Conservation (phyloP, 2,329 filamentous ascomycete species). For the Ophiostoma quercus region DNA sequence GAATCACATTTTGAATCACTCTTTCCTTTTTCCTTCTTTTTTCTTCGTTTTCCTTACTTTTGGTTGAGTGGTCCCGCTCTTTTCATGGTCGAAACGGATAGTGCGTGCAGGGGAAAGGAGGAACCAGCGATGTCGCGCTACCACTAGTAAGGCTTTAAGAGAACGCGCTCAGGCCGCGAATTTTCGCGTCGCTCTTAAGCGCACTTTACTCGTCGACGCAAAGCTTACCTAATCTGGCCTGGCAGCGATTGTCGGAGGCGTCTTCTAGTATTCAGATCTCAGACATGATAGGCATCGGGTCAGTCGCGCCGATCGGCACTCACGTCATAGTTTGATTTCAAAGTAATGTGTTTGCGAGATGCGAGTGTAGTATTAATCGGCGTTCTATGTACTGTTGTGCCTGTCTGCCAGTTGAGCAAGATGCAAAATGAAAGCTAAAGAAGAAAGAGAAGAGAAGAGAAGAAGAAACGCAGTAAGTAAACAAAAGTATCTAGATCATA, state of each 20-base stretch:
- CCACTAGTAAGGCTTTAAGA: not conserved
- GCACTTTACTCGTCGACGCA: not conserved
- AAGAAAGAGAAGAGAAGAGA: not conserved
- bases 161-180: not conserved
- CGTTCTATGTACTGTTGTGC: slow-evolving; percentile 5
- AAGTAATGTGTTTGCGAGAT: not conserved
- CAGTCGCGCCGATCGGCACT: not conserved
- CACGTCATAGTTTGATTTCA: not conserved
- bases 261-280: not conserved
- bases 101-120: slow-evolving; percentile 8
- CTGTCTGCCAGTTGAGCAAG: not conserved
- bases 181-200: not conserved
- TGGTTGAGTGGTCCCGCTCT: not conserved
- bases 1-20: not conserved
- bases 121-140: not conserved
- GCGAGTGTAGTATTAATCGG: not conserved
- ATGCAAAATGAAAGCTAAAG: not conserved
- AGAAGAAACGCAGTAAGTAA: not conserved
- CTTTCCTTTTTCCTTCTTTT: not conserved
- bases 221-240: not conserved
- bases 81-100: slow-evolving; percentile 6
- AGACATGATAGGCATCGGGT: not conserved
- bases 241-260: not conserved
- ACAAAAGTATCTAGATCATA: not conserved
- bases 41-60: not conserved